Base-by-base conservation (phyloP, 1,284 basidiomycete genomes). In the Crocinoboletus sp. region DNA sequence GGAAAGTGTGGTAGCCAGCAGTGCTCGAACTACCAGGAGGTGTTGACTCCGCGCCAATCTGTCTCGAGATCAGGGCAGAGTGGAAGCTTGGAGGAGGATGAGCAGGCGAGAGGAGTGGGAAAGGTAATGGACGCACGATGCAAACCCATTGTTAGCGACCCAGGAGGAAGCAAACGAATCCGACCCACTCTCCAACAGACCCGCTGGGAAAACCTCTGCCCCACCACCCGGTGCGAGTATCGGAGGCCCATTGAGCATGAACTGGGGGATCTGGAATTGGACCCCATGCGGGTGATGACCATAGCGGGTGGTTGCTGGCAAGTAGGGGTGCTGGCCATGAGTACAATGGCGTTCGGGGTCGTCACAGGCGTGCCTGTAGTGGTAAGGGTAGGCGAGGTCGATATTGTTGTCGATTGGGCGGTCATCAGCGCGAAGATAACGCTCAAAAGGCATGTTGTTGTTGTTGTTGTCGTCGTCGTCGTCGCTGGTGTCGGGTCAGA, bases 221-320 rank as follows among this genome's bases (percentile, higher is more conserved):
- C 84, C 83, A 27, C 84, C 83, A n/a, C 82, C 83, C 5, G 73
- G 76, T 2, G 80, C 80, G 20, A 86, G 70, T 7, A 74, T 72
- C 11, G 81, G 78, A 0, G 73, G 67, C 4, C 73, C 72, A 43
- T 65, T 64, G 51, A 78, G 67, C 61, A 86, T 73, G 58, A 82
- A 86, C 15, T 73, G 68, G 6, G 84, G 83, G 36, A 86, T 68
- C 58, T 83, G 80, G 50, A 86, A 74, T 44, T 77, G 73, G 39
- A 82, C 59, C 7, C 58, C 59, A 47, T 65, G 58, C 12, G 66
- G 55, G 31, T 57, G 47, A 27, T 54, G 49, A 37, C 48, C 52
- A 54, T 60, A n/a, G 34, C 29, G 41, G 20, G 45, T 29, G n/a
- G 15, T 22, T 34, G 46, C 49, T 29, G 37, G 30, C 27, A 16